Evolutionary conservation across 192 early-diverging fungal species (phyloP).

Genomic region (Oehlia diaphana): DNA sequence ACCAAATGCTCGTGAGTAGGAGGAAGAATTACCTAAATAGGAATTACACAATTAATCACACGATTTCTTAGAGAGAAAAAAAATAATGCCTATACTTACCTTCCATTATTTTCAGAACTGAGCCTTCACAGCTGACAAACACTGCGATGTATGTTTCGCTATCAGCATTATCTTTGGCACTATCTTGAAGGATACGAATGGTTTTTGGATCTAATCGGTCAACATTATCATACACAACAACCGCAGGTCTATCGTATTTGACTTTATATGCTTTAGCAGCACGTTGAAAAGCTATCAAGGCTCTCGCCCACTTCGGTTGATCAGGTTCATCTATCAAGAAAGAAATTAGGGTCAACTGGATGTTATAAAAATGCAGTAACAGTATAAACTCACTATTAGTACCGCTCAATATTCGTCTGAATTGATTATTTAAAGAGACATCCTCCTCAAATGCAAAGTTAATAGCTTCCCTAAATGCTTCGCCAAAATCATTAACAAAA

Average conservation of each 20-base stretch:
- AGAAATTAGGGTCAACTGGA: too few relatives aligned
- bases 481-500: not conserved
- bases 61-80: not conserved
- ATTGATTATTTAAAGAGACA: not conserved
- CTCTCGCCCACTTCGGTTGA: not conserved
- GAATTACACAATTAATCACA: not conserved
- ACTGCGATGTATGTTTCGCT: not conserved
- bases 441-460: not conserved
- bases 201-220: constrained; percentile 1
- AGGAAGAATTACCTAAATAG: not conserved
- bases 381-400: not conserved
- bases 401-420: not conserved
- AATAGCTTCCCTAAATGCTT: constrained; percentile 1
- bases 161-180: constrained; percentile 21
- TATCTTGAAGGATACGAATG: constrained; percentile 11
- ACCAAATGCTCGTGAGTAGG: constrained; percentile 9
- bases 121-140: constrained; percentile 25
- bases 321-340: too few relatives aligned
- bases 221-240: constrained; percentile 11
- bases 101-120: constrained; percentile 8
- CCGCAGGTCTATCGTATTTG: constrained; percentile 11
- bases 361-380: not conserved
- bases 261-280: not conserved
- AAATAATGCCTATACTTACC: constrained; percentile 6
- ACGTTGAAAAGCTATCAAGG: not conserved